phyloP scores from a whole-genome alignment of 352 stramenopile genomes.

The Phytophthora pinifolia region DNA sequence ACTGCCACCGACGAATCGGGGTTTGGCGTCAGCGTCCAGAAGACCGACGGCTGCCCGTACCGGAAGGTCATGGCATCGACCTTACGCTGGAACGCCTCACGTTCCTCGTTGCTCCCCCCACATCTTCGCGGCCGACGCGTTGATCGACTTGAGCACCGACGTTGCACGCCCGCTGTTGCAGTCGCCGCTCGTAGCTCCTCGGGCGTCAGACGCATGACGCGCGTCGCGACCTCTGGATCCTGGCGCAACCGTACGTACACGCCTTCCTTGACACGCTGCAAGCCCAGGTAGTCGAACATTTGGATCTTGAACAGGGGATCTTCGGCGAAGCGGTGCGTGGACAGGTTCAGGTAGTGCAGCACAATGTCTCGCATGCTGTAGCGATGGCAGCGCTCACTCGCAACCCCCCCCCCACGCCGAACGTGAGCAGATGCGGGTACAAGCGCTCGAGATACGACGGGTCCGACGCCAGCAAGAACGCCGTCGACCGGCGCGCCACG shows the following conservation, averaged over 20 bases:
- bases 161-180: too few relatives aligned
- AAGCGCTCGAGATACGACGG: too few relatives aligned
- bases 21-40: conserved; percentile 38
- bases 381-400: not conserved
- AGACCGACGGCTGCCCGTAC: conserved; percentile 22
- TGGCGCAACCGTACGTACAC: too few relatives aligned
- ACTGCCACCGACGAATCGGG: conserved; percentile 23
- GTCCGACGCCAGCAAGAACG: too few relatives aligned
- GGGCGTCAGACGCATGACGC: conserved; percentile 11
- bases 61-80: conserved; percentile 20
- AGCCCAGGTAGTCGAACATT: conserved; percentile 36
- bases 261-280: too few relatives aligned
- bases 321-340: conserved; percentile 23
- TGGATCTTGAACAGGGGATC: conserved; percentile 25
- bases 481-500: too few relatives aligned
- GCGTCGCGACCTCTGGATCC: too few relatives aligned
- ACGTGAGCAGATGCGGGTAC: conserved; percentile 22
- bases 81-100: conserved; percentile 15
- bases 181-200: too few relatives aligned
- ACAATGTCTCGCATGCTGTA: conserved; percentile 28
- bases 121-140: conserved; percentile 23
- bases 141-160: conserved; percentile 9
- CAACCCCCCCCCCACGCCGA: conserved; percentile 25
- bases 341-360: conserved; percentile 31
- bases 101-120: conserved; percentile 32